Conservation (phyloP, 805 yeast species). For the Candida ficus region DNA sequence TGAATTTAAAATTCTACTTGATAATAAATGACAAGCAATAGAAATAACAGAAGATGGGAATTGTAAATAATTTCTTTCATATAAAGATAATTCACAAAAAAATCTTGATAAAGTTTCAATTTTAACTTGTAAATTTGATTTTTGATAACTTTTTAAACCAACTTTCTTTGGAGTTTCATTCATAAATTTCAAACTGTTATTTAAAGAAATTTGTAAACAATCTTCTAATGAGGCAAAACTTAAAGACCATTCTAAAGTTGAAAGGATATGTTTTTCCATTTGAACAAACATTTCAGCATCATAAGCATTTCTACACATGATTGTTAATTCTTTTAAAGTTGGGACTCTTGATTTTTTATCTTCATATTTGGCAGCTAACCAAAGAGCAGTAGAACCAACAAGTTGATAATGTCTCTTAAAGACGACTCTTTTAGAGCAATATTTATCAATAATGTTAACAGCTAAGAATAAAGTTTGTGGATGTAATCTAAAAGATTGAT, state of each 20-base stretch:
- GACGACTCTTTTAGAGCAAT: conserved; percentile 76
- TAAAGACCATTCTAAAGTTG: conserved; percentile 63
- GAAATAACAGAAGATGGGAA: conserved; percentile 44
- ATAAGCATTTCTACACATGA: conserved; percentile 62
- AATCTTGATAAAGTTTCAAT: conserved; percentile 36
- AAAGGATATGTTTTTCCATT: conserved; percentile 74
- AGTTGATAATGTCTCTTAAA: conserved; percentile 78
- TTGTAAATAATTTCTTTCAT: conserved; percentile 42
- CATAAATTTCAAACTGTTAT: conserved; percentile 7
- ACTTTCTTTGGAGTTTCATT: conserved; percentile 19
- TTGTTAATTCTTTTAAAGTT: conserved; percentile 55
- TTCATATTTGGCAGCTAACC: conserved; percentile 80
- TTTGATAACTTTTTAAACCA: conserved; percentile 13
- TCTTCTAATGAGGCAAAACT: conserved; percentile 25
- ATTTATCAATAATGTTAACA: conserved; percentile 71
- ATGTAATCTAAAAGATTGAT: conserved; percentile 53
- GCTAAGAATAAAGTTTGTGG: conserved; percentile 65
- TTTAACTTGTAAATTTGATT: conserved; percentile 9
- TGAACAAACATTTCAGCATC: conserved; percentile 60
- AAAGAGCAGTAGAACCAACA: conserved; percentile 78
- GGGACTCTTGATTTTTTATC: conserved; percentile 68
- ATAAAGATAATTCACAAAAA: conserved; percentile 48
- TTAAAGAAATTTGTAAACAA: conserved; percentile 21
- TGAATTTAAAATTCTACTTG: conserved; percentile 42
- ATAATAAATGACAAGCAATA: conserved; percentile 44